Conservation (phyloP, 139 green algal species). For the Chlamydomonas incerta region DNA sequence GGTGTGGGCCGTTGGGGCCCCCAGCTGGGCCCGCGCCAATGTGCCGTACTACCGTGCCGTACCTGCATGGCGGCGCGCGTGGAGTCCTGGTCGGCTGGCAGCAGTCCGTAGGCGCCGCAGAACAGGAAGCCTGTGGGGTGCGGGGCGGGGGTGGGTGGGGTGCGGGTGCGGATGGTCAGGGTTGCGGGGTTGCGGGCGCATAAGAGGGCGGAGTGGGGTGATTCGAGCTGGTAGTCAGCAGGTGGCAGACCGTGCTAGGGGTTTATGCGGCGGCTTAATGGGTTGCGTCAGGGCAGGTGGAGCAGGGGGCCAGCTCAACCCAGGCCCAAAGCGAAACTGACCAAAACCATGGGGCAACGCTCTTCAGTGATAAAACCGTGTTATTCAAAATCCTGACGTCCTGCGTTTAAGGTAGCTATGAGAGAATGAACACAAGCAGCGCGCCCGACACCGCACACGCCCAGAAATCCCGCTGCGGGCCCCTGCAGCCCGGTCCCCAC, state of each 20-base stretch:
- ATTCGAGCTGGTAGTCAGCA: no score
- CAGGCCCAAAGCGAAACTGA: no score
- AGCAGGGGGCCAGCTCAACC: neutral
- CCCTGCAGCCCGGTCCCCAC: neutral
- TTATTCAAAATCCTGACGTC: no score
- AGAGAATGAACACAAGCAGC: no score
- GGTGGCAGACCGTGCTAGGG: no score
- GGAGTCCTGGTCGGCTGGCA: slow-evolving; percentile 30
- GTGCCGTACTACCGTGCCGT: neutral
- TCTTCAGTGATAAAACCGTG: no score
- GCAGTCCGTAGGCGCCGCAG: slow-evolving; percentile 38
- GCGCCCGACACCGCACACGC: neutral
- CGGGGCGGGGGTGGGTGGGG: neutral
- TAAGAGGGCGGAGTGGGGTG: no score
- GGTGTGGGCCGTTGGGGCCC: neutral
- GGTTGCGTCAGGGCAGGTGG: no score
- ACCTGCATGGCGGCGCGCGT: slow-evolving; percentile 18
- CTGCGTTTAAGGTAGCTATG: no score
- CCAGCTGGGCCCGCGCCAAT: neutral
- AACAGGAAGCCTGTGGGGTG: slow-evolving; percentile 42
- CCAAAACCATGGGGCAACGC: neutral
- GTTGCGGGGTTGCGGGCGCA: no score
- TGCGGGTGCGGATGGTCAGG: neutral
- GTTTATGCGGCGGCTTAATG: no score
- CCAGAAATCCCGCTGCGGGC: no score